These are phyloP conservation scores for Xylaria longipes DNA, from an alignment of 495 filamentous ascomycete genomes.

Conservation along the genomic window DNA sequence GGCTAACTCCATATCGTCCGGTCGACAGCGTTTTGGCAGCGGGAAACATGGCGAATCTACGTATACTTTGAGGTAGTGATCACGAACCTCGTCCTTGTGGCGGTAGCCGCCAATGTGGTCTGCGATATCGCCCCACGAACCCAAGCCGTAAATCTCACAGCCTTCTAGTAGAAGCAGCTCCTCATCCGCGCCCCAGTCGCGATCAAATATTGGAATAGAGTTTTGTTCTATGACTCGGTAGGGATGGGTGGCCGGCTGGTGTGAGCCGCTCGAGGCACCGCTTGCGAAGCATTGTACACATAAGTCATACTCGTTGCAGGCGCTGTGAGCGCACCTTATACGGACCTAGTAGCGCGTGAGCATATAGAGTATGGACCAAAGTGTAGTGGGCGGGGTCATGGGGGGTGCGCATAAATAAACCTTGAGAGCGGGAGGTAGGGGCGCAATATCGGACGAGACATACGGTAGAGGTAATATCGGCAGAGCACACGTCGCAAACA, in stretches of 20 bases:
- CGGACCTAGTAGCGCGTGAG: conserved; percentile 70
- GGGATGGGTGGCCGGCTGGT: conserved; percentile 83
- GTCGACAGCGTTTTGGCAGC: conserved; percentile 81
- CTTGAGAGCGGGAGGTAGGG: not conserved
- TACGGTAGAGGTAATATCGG: conserved; percentile 95
- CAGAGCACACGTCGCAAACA: conserved; percentile 93
- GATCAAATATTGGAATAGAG: conserved; percentile 92
- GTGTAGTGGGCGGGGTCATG: not conserved
- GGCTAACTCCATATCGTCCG: conserved; percentile 75
- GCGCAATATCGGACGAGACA: conserved; percentile 12
- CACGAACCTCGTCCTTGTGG: conserved; percentile 90
- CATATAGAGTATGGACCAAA: not conserved
- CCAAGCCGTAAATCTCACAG: conserved; percentile 95
- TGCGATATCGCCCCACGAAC: conserved; percentile 97
- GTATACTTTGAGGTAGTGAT: conserved; percentile 91
- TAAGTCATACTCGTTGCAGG: conserved; percentile 93
- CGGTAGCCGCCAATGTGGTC: conserved; percentile 97
- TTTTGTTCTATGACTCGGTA: conserved; percentile 98
- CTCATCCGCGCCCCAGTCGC: conserved; percentile 97
- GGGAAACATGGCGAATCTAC: conserved; percentile 84
- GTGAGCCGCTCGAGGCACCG: conserved; percentile 75
- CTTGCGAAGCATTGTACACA: conserved; percentile 94
- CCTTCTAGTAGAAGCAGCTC: conserved; percentile 92
- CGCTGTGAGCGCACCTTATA: conserved; percentile 83
- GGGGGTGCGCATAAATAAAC: conserved; percentile 1